Evolutionary conservation across 495 filamentous ascomycete species (phyloP).

Genomic region (Penicillium macrosclerotiorum): DNA sequence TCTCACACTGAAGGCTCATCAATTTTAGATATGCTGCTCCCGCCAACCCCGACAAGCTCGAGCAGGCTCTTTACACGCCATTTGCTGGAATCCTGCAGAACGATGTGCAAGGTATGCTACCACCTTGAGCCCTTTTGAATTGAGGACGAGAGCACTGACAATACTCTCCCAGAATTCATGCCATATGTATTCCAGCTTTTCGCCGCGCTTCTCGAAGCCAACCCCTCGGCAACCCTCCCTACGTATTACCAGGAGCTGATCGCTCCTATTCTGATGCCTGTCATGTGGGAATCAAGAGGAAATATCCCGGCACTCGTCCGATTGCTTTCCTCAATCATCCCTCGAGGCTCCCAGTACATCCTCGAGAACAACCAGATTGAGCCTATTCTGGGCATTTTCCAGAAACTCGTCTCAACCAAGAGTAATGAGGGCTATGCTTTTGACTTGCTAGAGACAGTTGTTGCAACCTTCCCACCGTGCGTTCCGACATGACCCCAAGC

Average conservation of each 20-base stretch:
- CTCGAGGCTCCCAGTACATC: conserved; percentile 69
- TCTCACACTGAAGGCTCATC: conserved; percentile 1
- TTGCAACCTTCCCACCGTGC: conserved; percentile 68
- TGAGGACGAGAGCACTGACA: conserved; percentile 13
- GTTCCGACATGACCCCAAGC: conserved; percentile 20
- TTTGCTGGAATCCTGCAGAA: conserved; percentile 73
- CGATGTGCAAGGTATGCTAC: conserved; percentile 68
- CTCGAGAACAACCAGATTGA: conserved; percentile 73
- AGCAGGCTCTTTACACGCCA: conserved; percentile 71
- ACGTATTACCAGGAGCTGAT: conserved; percentile 75
- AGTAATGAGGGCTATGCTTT: conserved; percentile 78
- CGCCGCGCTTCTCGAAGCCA: conserved; percentile 80
- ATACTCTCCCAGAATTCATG: conserved; percentile 68
- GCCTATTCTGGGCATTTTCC: conserved; percentile 85
- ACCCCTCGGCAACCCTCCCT: conserved; percentile 68
- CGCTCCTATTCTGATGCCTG: conserved; percentile 67
- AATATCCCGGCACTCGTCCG: conserved; percentile 89
- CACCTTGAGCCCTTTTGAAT: neutral
- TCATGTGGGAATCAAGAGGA: conserved; percentile 84
- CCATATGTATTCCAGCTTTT: conserved; percentile 97
- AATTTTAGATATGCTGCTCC: conserved; percentile 61
- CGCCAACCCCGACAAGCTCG: conserved; percentile 66
- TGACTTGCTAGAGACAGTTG: conserved; percentile 80
- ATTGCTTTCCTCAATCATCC: conserved; percentile 78
- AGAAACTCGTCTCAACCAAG: conserved; percentile 73